phyloP scores from a whole-genome alignment of 306 rosid genomes.

The Trichosanthes truncata region DNA sequence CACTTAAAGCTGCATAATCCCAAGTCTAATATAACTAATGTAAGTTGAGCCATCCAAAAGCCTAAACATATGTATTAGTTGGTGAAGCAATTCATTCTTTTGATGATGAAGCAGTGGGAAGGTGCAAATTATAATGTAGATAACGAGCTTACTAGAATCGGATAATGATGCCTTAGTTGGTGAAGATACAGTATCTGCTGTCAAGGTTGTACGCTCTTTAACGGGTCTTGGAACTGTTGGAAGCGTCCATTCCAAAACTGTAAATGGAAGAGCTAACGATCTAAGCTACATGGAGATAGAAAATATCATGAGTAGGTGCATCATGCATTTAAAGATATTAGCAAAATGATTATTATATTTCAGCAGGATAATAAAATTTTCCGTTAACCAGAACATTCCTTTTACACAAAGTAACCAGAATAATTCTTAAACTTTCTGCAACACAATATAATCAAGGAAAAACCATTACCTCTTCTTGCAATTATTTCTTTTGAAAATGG shows the following conservation, averaged over 20 bases:
- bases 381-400: background rate
- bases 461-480: background rate
- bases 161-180: constrained; percentile 30
- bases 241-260: constrained; percentile 98
- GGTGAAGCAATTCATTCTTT: background rate
- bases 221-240: constrained; percentile 77
- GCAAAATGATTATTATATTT: constrained; percentile 8
- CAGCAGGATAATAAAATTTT: background rate
- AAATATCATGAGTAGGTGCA: constrained; percentile 36
- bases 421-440: background rate
- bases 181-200: constrained; percentile 35
- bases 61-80: background rate
- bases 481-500: background rate
- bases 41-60: constrained; percentile 11
- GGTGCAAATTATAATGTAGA: background rate
- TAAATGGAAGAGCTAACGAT: constrained; percentile 99
- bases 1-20: constrained; percentile 13
- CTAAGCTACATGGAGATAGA: constrained; percentile 93
- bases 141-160: constrained; percentile 59
- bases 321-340: constrained; percentile 8
- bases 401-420: background rate
- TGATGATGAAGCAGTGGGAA: background rate
- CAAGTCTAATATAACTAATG: constrained; percentile 1
- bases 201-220: constrained; percentile 32
- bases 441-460: background rate